A percentile compares a stretch with the other conserved stretches of the same genome.
phyloP scores from a whole-genome alignment of 2,329 filamentous ascomycete species.

The Blastomyces emzantsi region DNA sequence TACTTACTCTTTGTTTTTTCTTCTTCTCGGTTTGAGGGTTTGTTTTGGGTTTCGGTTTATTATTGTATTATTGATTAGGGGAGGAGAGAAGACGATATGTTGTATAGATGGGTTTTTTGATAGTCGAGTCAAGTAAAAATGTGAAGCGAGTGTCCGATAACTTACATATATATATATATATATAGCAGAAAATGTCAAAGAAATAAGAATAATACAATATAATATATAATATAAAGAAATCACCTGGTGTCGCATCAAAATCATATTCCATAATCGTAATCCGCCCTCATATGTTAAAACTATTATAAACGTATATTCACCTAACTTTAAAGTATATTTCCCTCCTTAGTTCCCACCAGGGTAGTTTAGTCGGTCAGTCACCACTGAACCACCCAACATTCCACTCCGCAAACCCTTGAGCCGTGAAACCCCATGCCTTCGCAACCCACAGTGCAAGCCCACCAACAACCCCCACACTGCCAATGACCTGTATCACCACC shows the following conservation, averaged over 20 bases:
- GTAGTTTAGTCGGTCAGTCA: neutral
- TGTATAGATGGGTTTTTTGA: neutral
- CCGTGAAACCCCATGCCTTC: slow-evolving; percentile 33
- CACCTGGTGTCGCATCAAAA: neutral
- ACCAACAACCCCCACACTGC: slow-evolving; percentile 64
- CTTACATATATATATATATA: neutral
- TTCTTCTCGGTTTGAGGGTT: neutral
- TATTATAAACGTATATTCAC: neutral
- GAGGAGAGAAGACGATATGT: neutral
- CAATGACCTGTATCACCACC: slow-evolving; percentile 62
- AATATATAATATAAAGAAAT: neutral
- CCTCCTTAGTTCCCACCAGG: neutral
- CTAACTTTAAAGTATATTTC: neutral
- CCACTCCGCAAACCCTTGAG: slow-evolving; percentile 26
- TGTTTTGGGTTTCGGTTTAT: neutral
- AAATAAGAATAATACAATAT: neutral
- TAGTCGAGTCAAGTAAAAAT: neutral
- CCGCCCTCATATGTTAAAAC: neutral
- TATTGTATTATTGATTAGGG: neutral
- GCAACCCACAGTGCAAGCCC: slow-evolving; percentile 59
- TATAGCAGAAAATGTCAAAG: neutral
- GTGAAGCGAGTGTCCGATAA: neutral
- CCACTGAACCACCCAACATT: slow-evolving; percentile 13
- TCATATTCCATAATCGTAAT: neutral
- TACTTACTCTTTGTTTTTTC: neutral